Conservation (phyloP, 495 filamentous ascomycete genomes). For the Aspergillus asperescens region DNA sequence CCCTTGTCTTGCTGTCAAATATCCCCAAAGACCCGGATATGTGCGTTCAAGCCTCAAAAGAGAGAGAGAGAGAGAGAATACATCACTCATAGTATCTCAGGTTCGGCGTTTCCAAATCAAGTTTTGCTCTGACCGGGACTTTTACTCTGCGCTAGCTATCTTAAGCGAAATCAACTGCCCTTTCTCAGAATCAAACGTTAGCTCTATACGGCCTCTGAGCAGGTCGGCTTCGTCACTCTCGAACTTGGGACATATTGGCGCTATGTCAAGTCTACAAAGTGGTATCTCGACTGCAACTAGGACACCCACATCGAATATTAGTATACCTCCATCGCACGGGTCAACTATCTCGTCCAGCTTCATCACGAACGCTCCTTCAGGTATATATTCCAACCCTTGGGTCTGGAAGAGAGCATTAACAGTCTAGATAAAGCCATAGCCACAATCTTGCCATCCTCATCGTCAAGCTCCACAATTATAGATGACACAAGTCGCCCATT, state of each 20-base stretch:
- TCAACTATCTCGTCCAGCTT: background rate
- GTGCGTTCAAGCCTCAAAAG: slow-evolving; percentile 1
- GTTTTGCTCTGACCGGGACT: slow-evolving; percentile 35
- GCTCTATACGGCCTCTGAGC: slow-evolving; percentile 14
- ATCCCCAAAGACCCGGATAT: slow-evolving; percentile 23
- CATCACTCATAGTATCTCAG: slow-evolving; percentile 10
- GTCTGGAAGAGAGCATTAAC: background rate
- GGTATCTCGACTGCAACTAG: background rate
- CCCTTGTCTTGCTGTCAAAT: slow-evolving; percentile 43
- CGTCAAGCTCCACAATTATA: slow-evolving; percentile 5
- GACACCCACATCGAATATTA: background rate
- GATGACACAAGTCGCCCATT: background rate
- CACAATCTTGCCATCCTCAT: slow-evolving; percentile 9
- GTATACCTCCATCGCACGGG: background rate
- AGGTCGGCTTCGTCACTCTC: slow-evolving; percentile 30
- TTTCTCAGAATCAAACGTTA: slow-evolving; percentile 32
- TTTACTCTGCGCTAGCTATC: slow-evolving; percentile 32
- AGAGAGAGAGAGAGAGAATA: background rate
- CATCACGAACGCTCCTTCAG: background rate
- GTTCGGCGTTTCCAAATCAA: slow-evolving; percentile 43
- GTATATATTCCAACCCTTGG: background rate
- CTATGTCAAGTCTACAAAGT: background rate
- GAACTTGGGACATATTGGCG: slow-evolving; percentile 14
- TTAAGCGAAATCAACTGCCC: slow-evolving; percentile 39
- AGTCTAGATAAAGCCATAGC: background rate